Evolutionary conservation across 2,329 filamentous ascomycete genomes (phyloP), one percentile per base, ranked within the genome.

Genomic region (Domatiomyces globalis): DNA sequence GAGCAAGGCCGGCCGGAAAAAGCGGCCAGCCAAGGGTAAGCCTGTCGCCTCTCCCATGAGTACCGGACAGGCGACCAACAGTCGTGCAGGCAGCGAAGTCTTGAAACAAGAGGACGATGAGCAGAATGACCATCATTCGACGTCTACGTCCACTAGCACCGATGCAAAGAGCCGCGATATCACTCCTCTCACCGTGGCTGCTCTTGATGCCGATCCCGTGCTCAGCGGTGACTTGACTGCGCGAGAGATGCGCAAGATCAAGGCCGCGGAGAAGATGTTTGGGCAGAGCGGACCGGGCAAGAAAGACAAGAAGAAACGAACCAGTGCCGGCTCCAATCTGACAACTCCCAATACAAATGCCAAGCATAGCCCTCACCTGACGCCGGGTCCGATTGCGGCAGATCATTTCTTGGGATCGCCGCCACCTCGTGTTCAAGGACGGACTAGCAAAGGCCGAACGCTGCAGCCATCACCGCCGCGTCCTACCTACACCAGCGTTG

Each of bases 191-290:
- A 73, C 72, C 52, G 73, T 70, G 6, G 65, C 69, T 25, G 73
- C 72, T 51, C 52, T 58, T 0, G 58, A 73, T 43, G 63, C 70
- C 8, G 66, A 65, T 46, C 65, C 66, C 25, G 58, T 64, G 4
- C 54, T 67, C 48, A 67, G 71, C 9, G 63, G 71, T 1, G 78
- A 79, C 55, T 68, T 81, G 55, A 81, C 79, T 1, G 78, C 77
- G 54, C 73, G 79, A 4, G 79, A 83, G 58, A 74, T 74, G 60
- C 75, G 78, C 53, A 83, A 83, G 64, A 71, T 83, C 46, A 77
- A 77, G 56, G 73, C 81, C 53, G 81, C 81, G 55, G 73, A 78
- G 56, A 69, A 80, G 55, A 79, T 81, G 58, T 70, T 75, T 46
- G 76, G 81, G 54, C 75, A 77, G 57, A 71, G 74, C 52, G 69